Evolutionary conservation across 2,329 filamentous ascomycete species (phyloP).

Genomic region (Cladosporium sp.): DNA sequence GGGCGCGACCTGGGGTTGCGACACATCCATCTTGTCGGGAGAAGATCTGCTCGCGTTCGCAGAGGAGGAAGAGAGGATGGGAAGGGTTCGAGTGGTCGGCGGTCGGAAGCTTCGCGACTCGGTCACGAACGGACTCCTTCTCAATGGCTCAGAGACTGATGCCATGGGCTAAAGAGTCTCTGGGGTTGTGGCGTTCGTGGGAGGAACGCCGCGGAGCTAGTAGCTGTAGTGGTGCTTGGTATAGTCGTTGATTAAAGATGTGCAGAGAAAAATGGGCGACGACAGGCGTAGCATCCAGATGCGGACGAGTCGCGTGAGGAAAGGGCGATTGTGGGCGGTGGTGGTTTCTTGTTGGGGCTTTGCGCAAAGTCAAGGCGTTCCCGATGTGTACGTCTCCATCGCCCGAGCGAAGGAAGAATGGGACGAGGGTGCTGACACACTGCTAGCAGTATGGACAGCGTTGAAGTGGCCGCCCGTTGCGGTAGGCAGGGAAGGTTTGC

Average conservation of each 20-base stretch:
- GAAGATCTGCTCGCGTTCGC: constrained; percentile 21
- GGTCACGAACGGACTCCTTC: constrained; percentile 35
- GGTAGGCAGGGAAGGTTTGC: constrained; percentile 14
- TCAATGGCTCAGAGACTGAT: constrained; percentile 46
- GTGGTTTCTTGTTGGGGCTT: neutral
- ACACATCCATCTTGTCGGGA: constrained; percentile 37
- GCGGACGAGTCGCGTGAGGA: constrained; percentile 2
- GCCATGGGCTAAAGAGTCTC: constrained; percentile 41
- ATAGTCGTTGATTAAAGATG: neutral
- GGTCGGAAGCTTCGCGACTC: constrained; percentile 29
- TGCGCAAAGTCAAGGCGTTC: constrained; percentile 13
- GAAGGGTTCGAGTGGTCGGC: constrained; percentile 32
- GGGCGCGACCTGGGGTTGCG: constrained; percentile 26
- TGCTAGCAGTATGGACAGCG: constrained; percentile 5
- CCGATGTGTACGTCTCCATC: neutral
- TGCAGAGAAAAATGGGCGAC: constrained; percentile 7
- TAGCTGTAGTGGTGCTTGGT: neutral
- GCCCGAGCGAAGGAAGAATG: constrained; percentile 10
- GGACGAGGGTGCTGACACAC: constrained; percentile 10
- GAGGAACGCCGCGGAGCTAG: constrained; percentile 8
- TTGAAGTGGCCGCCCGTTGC: constrained; percentile 12
- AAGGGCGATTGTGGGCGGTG: neutral
- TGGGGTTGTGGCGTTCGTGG: constrained; percentile 8
- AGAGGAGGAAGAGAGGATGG: constrained; percentile 35
- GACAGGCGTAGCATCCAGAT: constrained; percentile 3